Evolutionary conservation across 176 grass and related monocot genomes (phyloP), one percentile per base, ranked within the genome.

Genomic region (Eragrostis nindensis): DNA sequence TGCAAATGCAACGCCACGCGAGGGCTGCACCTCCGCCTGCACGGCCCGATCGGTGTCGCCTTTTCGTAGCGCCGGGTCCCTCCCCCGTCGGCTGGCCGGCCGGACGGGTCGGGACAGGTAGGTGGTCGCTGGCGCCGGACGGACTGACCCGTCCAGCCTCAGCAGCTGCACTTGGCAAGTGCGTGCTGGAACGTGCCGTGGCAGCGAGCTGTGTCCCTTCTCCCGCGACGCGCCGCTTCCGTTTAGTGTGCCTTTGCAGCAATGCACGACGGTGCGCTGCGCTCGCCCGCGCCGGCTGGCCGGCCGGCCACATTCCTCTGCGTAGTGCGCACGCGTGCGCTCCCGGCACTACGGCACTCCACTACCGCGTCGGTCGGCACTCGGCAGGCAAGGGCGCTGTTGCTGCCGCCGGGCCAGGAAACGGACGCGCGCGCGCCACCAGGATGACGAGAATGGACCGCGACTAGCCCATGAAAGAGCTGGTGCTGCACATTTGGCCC

Each of bases 11-110:
- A n/a, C 7, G 22, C 22, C 0, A 30, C 11, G 56, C 16, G 56
- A 46, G 24, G n/a, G 13, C 27, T 5, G 70, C 13, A n/a, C n/a
- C 21, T 7, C 14, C 22, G 4, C 7, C 49, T 40, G 45, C 86
- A 87, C 27, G 74, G 68, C 67, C 21, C 4, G 64, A 52, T 50
- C 43, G 32, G 12, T 50, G 5, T 39, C 49, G 62, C 75, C 68
- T 84, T 88, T 67, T 54, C 36, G 76, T 61, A 54, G 86, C 30
- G 61, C 14, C 45, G 73, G 80, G 66, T 26, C 75, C n/a, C n/a
- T n/a, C n/a, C n/a, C 74, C 57, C 17, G 63, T 55, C 29, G 6
- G 26, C 26, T 47, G 19, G 59, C 32, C 64, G 73, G 36, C 49
- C 11, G 53, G 74, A 16, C 5, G 71, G 70, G 72, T 26, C 42